These are phyloP conservation scores for Aspergillus sp. DNA, from an alignment of 2,329 filamentous ascomycete species.

Conservation along the genomic window DNA sequence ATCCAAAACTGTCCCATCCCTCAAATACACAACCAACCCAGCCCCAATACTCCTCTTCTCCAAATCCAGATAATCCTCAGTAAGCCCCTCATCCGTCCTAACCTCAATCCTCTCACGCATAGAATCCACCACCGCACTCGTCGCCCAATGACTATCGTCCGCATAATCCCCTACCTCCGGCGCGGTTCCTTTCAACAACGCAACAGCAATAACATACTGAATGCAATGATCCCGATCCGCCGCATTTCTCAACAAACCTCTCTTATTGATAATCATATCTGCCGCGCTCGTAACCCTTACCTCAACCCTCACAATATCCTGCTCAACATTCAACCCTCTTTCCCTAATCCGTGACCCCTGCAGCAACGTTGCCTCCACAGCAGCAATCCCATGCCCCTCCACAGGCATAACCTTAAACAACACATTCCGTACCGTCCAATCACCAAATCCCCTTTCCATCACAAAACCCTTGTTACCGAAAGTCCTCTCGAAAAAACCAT, in stretches of 20 bases:
- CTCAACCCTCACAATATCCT: constrained; percentile 18
- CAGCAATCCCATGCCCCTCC: constrained; percentile 30
- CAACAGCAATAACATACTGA: constrained; percentile 27
- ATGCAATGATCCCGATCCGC: constrained; percentile 34
- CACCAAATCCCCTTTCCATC: constrained; percentile 13
- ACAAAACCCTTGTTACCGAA: constrained; percentile 15
- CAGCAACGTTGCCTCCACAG: constrained; percentile 26
- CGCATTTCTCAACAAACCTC: constrained; percentile 17
- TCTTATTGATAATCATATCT: constrained; percentile 29
- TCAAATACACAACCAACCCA: constrained; percentile 20
- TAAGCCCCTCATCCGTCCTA: constrained; percentile 20
- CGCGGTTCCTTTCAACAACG: constrained; percentile 23
- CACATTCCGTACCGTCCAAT: constrained; percentile 18
- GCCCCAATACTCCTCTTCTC: constrained; percentile 20
- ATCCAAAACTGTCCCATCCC: constrained; percentile 15
- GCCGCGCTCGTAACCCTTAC: constrained; percentile 26
- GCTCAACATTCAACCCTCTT: constrained; percentile 7
- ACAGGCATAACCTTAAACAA: constrained; percentile 22
- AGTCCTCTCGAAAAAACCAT: constrained; percentile 29
- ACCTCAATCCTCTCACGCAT: constrained; percentile 22
- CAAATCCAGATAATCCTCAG: constrained; percentile 23
- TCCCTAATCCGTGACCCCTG: constrained; percentile 8
- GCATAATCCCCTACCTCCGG: constrained; percentile 21
- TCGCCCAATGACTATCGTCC: constrained; percentile 21
- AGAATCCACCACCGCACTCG: constrained; percentile 10